Base-by-base conservation (phyloP, 75 land plant species). In the Gnetum montanum region DNA sequence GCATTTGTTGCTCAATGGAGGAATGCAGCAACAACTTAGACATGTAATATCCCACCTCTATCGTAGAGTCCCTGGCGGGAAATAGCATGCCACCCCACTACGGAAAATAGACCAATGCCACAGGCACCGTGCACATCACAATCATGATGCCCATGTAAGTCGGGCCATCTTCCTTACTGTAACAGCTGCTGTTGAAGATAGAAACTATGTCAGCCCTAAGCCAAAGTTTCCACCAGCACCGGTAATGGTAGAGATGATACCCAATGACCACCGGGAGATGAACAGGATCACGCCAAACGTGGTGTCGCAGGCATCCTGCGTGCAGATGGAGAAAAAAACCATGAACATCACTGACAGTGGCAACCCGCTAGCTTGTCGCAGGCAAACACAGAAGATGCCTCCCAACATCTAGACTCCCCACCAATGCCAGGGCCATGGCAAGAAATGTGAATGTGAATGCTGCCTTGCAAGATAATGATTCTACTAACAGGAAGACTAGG, bases 261-360 rank as follows among this genome's bases (percentile, higher is more conserved):
- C 54, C 5, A 52, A 35, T 18, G 54, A 52, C 36, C 81, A 52
- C 2, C 88, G 68, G 4, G 94, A 88, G 23, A 88, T 45, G 75
- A 88, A 88, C 2, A 90, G 90, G 25, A 88, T 69, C 27, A 88
- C 64, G 33, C 90, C 94, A 48, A 85, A 88, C 10, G 80, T 85
- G 6, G 85, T 74, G 2, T 90, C 93, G 30, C 83, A 78, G 2
- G 86, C 90, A 10, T 86, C 83, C 45, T 83, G 84, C 8, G 81
- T 75, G 31, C 74, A 81, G 43, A 70, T 10, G 31, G 94, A 88
- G 86, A 88, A 85, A 51, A 78, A 53, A 31, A 88, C 60, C 85
- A 87, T 76, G 28, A 70, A 70, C 18, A 31, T 71, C 8, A 87
- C 58, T 10, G 89, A 66, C 4, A 41, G 54, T 2, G 60, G 36